Evolutionary conservation across 1,284 basidiomycete genomes (phyloP), one percentile per base, ranked within the genome.

Genomic region (Chondrostereum purpureum): DNA sequence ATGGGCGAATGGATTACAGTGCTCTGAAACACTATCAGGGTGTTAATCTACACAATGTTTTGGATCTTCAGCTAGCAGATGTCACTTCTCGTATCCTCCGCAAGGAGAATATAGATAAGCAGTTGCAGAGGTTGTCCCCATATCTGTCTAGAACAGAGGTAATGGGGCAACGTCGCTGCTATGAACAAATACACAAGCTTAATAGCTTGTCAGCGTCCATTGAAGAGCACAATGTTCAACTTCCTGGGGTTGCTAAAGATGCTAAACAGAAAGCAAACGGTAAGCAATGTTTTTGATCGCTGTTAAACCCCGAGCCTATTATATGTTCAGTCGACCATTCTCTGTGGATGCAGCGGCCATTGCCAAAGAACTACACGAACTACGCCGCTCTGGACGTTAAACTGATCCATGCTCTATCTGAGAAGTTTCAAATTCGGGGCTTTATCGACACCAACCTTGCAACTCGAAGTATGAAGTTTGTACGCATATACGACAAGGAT

Each of bases 1-100:
- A 56, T 27, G 54, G 53, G 8, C 42, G 55, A 3, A 56, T 55
- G 50, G 55, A 57, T 43, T 51, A 42, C 39, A 50, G 50, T 38
- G 51, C 39, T 18, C 49, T 55, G 4, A 51, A 44, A 14, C 52
- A 55, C 19, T 52, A 52, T 18, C 11, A 43, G 18, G 35, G 31
- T 4, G 49, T 55, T 23, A 38, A 45, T 16, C 38, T 55, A 20
- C 18, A 22, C 13, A 55, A 55, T 33, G 54, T 55, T 14, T 16
- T 56, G 5, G 55, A 56, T 42, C 39, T 56, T 5, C 55, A 56
- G 39, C 20, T 56, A 14, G 55, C 43, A 6, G 55, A 56, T 31
- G 40, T 56, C 23, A 34, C n/a, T n/a, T n/a, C 48, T 23, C 50
- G 50, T 2, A 50, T 53, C 8, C 20, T 22, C 13, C 16, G 46